Percentiles rank a stretch among this genome's conserved stretches.
phyloP scores from a whole-genome alignment of 2,329 filamentous ascomycete species.

The Chaetomium globosum region DNA sequence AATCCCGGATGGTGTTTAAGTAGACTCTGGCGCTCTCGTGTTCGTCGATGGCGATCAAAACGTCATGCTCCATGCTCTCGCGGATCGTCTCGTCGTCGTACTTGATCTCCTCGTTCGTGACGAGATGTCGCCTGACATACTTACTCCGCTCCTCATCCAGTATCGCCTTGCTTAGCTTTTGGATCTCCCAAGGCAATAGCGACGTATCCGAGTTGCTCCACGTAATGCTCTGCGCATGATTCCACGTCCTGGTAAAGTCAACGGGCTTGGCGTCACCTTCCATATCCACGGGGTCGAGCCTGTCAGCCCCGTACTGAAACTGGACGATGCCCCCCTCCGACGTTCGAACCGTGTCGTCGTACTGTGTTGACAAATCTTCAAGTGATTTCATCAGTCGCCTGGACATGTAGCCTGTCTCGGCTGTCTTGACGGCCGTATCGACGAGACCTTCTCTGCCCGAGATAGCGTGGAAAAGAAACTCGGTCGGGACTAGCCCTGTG shows the following conservation, averaged over 20 bases:
- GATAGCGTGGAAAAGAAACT: constrained; percentile 98
- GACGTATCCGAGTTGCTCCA: constrained; percentile 76
- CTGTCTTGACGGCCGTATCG: constrained; percentile 98
- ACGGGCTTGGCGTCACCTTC: constrained; percentile 91
- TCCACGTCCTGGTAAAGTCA: constrained; percentile 88
- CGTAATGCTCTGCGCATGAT: constrained; percentile 73
- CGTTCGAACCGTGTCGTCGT: constrained; percentile 92
- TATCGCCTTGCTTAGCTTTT: constrained; percentile 66
- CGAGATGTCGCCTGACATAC: constrained; percentile 61
- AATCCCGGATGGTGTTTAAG: constrained; percentile 73
- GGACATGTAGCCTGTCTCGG: constrained; percentile 99
- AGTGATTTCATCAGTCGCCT: constrained; percentile 96
- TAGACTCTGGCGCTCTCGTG: constrained; percentile 83
- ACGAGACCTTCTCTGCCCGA: constrained; percentile 97
- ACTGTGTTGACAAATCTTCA: constrained; percentile 89
- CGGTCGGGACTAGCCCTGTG: constrained; percentile 81
- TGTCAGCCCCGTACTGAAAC: constrained; percentile 96
- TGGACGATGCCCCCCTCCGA: constrained; percentile 88
- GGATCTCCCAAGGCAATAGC: constrained; percentile 74
- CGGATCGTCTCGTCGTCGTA: constrained; percentile 61
- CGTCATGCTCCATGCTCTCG: constrained; percentile 48
- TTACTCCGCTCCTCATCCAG: constrained; percentile 69
- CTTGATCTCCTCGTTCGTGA: constrained; percentile 63
- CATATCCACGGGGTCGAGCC: constrained; percentile 96
- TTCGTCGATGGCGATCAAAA: constrained; percentile 69